Percentiles rank a stretch among this genome's conserved stretches.
Evolutionary conservation across 192 early-diverging fungal genomes (phyloP).

Genomic region (Cetraspora pellucida): DNA sequence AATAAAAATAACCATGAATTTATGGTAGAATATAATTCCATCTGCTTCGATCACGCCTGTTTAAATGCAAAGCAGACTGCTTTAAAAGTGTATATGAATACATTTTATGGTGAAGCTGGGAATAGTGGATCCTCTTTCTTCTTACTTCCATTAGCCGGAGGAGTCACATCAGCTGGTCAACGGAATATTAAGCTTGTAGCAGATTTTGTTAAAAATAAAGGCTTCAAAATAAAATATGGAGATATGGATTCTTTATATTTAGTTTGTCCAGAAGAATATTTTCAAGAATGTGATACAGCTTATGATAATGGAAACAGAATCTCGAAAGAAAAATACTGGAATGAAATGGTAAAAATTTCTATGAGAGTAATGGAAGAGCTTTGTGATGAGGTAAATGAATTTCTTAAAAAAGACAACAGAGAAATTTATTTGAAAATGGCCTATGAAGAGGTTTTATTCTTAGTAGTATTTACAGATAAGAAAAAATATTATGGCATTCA

Average conservation of each 20-base stretch:
- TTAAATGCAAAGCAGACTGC: not conserved
- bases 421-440: slow-evolving; percentile 5
- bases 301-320: not conserved
- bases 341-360: too few relatives aligned
- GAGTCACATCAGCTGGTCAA: not conserved
- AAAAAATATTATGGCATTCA: slow-evolving; percentile 12
- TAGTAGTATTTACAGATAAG: slow-evolving; percentile 1
- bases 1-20: not conserved
- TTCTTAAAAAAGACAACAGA: not conserved
- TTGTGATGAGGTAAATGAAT: not conserved
- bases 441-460: slow-evolving; percentile 11
- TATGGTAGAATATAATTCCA: not conserved
- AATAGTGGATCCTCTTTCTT: slow-evolving; percentile 4
- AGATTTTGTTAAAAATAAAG: slow-evolving; percentile 1
- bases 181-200: slow-evolving; percentile 12
- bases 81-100: slow-evolving; percentile 13
- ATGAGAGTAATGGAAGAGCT: slow-evolving; percentile 13
- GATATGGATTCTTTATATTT: slow-evolving; percentile 18
- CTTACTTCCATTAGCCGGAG: not conserved
- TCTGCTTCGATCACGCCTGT: slow-evolving; percentile 9
- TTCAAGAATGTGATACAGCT: not conserved
- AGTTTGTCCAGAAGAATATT: not conserved
- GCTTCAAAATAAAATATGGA: not conserved
- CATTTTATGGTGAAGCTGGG: slow-evolving; percentile 5
- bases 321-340: too few relatives aligned